These are phyloP conservation scores for Urochloa ruziziensis DNA, from an alignment of 176 grass and related monocot genomes.

Conservation along the genomic window DNA sequence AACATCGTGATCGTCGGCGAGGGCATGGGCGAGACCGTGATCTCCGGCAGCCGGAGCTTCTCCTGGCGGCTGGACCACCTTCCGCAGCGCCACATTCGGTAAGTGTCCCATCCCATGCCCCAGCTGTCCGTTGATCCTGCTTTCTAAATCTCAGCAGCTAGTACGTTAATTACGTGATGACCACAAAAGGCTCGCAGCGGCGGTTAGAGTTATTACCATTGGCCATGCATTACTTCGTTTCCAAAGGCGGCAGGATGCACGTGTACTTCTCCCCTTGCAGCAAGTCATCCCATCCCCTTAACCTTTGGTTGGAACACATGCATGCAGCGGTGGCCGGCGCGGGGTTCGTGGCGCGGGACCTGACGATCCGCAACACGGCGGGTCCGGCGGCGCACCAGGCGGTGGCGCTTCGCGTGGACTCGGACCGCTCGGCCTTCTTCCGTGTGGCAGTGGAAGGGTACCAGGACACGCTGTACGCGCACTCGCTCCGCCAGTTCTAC, in stretches of 20 bases:
- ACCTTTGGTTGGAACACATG: not conserved
- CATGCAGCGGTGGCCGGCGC: slow-evolving; percentile 56
- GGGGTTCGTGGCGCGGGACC: slow-evolving; percentile 73
- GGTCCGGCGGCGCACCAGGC: slow-evolving; percentile 62
- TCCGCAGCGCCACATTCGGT: slow-evolving; percentile 80
- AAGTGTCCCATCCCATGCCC: not conserved
- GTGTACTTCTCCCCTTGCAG: not conserved
- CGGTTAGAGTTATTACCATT: slow-evolving; percentile 7
- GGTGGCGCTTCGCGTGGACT: slow-evolving; percentile 80
- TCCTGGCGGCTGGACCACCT: slow-evolving; percentile 82
- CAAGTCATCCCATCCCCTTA: not conserved
- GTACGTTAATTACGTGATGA: slow-evolving; percentile 8
- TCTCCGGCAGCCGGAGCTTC: slow-evolving; percentile 80
- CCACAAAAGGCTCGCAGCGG: not conserved
- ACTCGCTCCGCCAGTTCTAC: slow-evolving; percentile 91
- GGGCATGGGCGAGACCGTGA: slow-evolving; percentile 74
- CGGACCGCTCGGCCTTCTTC: slow-evolving; percentile 85
- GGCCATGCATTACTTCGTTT: not conserved
- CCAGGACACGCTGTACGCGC: slow-evolving; percentile 93
- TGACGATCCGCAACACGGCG: slow-evolving; percentile 82
- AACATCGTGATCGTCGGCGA: slow-evolving; percentile 80
- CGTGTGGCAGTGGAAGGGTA: slow-evolving; percentile 73
- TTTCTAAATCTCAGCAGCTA: not conserved
- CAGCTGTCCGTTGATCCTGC: not conserved
- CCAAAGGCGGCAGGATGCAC: not conserved